Evolutionary conservation across 371 early-diverging fungal genomes (phyloP).

Genomic region (Syncephalastrum contaminatum): DNA sequence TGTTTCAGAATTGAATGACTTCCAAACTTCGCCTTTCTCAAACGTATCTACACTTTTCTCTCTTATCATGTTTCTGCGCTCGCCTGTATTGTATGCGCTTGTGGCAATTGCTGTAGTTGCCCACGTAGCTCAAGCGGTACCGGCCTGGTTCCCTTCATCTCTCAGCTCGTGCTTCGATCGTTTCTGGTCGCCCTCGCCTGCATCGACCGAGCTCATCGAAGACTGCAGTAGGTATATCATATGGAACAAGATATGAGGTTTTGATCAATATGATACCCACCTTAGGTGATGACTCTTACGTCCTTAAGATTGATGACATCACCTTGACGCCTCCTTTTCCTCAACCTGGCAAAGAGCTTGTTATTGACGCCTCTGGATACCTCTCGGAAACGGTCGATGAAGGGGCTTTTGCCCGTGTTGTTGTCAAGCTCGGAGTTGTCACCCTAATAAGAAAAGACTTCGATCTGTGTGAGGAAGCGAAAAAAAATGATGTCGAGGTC

Average conservation of each 20-base stretch:
- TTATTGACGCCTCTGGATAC: slow-evolving; percentile 51
- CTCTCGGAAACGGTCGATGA: slow-evolving; percentile 38
- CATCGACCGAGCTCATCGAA: slow-evolving; percentile 4
- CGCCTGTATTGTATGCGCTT: no score
- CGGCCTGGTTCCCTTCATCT: no score
- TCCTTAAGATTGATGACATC: slow-evolving; percentile 15
- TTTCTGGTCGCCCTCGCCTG: background rate
- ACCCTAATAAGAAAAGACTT: slow-evolving; percentile 28
- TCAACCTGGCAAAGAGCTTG: slow-evolving; percentile 54
- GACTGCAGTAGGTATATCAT: slow-evolving; percentile 6
- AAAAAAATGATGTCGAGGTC: slow-evolving; percentile 40
- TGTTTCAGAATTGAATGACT: no score
- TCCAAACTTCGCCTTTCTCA: no score
- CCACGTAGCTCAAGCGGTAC: no score
- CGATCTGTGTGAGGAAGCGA: slow-evolving; percentile 55
- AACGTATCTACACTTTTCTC: no score
- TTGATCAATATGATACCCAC: no score
- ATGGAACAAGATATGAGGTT: no score
- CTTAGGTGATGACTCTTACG: slow-evolving; percentile 10
- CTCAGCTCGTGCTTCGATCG: no score
- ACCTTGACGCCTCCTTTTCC: slow-evolving; percentile 29
- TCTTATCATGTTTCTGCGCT: no score
- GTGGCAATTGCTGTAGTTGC: no score
- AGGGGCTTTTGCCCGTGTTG: slow-evolving; percentile 48
- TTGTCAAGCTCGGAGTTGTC: slow-evolving; percentile 49